Evolutionary conservation across 352 stramenopile genomes (phyloP).

Genomic region (Phytopythium delawarense): DNA sequence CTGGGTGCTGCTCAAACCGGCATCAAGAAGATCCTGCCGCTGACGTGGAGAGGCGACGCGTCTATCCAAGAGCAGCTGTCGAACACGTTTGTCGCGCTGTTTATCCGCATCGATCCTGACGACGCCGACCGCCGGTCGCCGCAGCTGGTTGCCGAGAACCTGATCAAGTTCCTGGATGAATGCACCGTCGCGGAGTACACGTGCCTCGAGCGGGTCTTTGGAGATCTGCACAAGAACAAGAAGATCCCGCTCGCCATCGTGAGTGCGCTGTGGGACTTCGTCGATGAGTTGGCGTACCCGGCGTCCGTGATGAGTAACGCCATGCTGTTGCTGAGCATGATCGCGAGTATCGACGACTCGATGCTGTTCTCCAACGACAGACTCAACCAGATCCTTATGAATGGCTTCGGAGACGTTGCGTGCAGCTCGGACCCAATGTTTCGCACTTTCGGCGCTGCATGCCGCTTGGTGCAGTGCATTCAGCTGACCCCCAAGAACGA

Average conservation of each 20-base stretch:
- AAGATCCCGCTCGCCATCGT: conserved; percentile 62
- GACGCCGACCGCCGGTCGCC: conserved; percentile 37
- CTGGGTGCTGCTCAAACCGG: conserved; percentile 86
- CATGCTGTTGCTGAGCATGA: conserved; percentile 62
- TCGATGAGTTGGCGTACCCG: conserved; percentile 50
- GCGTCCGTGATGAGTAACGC: conserved; percentile 59
- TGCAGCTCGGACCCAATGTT: conserved; percentile 44
- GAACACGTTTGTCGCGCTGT: conserved; percentile 72
- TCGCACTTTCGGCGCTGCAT: conserved; percentile 55
- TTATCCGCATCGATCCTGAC: conserved; percentile 47
- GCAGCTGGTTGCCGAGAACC: conserved; percentile 52
- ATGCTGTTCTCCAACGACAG: conserved; percentile 62
- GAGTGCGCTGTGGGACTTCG: conserved; percentile 68
- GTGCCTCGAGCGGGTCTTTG: conserved; percentile 72
- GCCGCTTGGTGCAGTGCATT: conserved; percentile 59
- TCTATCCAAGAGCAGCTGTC: conserved; percentile 90
- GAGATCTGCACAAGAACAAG: conserved; percentile 50
- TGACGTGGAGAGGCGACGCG: conserved; percentile 90
- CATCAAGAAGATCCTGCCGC: conserved; percentile 89
- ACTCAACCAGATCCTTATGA: conserved; percentile 44
- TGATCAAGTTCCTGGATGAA: conserved; percentile 72
- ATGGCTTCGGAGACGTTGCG: conserved; percentile 53
- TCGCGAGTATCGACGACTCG: conserved; percentile 54
- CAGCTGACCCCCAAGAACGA: conserved; percentile 45
- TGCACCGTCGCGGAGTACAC: conserved; percentile 76